Evolutionary conservation across 2,329 filamentous ascomycete genomes (phyloP), one percentile per base, ranked within the genome.

Genomic region (Penicillium sp.): DNA sequence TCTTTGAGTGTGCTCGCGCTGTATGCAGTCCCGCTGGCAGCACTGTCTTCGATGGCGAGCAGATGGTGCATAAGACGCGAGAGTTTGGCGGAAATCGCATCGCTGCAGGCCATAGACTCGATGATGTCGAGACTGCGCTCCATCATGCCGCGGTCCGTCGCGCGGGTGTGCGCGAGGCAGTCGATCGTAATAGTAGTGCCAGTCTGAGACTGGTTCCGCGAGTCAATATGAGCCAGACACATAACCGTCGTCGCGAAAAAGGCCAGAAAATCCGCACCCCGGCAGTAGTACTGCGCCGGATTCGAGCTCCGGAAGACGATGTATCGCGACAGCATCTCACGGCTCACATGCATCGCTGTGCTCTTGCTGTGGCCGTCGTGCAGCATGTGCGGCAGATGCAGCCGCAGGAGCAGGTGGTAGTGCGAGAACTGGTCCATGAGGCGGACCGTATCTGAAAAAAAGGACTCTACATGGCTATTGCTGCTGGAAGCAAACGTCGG

Each of bases 331-430:
- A 85, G 69, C 14, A 83, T 71, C 52, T 79, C 78, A 1, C 82
- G 78, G 48, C 79, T 81, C 5, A 81, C 77, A 11, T 75, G 74
- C 47, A 82, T 67, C 58, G 79, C 80, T 1, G 75, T 76, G 12
- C 74, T 73, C 55, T 77, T 81, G 61, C 77, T 81, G 62, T 80
- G 78, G 20, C 79, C 75, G 55, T 77, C 76, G 16, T 35, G 74
- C 11, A 83, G 72, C 67, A 84, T 78, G 16, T 55, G 42, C 5
- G 82, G 82, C 1, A 84, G 71, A 58, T 85, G 81, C 0, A 84
- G 73, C 8, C 81, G 73, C 33, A 80, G 75, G 7, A 83, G 67
- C 3, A 83, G 71, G 33, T 78, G 75, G 61, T 79, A 77, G 59
- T 83, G 79, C 2, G 76, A 72, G 47, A 83, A 72, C 57, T 84